Evolutionary conservation across 148 eudicot species (phyloP).

Genomic region (Chenopodium quinoa): DNA sequence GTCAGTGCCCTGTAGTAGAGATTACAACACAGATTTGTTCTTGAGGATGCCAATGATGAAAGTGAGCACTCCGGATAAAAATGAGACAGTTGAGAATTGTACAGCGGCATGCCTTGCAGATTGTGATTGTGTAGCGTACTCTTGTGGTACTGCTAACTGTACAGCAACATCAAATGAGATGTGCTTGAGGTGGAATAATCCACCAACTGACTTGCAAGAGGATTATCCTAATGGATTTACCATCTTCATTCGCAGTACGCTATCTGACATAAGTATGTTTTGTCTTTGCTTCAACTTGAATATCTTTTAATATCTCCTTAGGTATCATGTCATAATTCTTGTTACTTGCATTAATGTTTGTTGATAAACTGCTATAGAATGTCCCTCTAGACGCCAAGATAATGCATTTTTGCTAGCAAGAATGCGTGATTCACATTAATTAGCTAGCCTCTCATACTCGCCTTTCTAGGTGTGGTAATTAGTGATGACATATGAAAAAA

Average conservation of each 20-base stretch:
- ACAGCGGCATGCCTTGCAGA: background rate
- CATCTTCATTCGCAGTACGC: conserved; percentile 19
- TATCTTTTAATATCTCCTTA: too few relatives aligned
- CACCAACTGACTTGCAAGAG: conserved; percentile 27
- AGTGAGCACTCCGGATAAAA: background rate
- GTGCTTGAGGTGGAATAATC: conserved; percentile 28
- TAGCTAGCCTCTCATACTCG: too few relatives aligned
- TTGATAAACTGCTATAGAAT: too few relatives aligned
- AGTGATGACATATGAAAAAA: too few relatives aligned
- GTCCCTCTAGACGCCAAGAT: too few relatives aligned
- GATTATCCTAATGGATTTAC: conserved; percentile 17
- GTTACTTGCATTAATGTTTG: too few relatives aligned
- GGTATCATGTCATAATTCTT: too few relatives aligned
- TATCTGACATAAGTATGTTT: conserved; percentile 19
- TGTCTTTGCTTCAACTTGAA: background rate
- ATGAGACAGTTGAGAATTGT: background rate
- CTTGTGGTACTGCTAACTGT: background rate
- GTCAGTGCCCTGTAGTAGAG: background rate
- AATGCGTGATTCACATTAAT: too few relatives aligned
- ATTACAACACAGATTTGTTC: background rate
- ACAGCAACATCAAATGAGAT: background rate
- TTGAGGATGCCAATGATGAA: background rate
- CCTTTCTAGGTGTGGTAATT: too few relatives aligned
- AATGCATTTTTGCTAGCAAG: too few relatives aligned
- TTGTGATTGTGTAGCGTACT: conserved; percentile 20